Percentiles rank a stretch among this genome's conserved stretches.
Evolutionary conservation across 164 flowering plant species (phyloP).

Genomic region (Magnolia sinica): DNA sequence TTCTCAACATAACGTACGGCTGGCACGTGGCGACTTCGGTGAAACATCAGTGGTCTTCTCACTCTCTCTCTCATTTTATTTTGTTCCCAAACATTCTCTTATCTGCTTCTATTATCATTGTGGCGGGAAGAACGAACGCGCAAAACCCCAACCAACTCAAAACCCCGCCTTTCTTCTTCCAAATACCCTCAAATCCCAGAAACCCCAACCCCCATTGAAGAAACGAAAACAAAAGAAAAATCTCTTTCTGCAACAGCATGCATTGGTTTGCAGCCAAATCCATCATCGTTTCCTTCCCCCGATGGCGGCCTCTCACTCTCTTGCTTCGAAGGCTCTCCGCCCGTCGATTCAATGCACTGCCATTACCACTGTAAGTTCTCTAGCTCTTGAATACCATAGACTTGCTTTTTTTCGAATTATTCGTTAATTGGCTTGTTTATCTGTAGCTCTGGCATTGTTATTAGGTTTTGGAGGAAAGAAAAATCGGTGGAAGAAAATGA

Average conservation of each 20-base stretch:
- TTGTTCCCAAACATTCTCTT: no score
- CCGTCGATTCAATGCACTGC: slow-evolving; percentile 18
- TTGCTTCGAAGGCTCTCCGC: slow-evolving; percentile 31
- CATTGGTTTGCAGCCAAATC: slow-evolving; percentile 47
- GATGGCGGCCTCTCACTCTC: slow-evolving; percentile 47
- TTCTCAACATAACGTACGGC: no score
- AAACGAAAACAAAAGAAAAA: background rate
- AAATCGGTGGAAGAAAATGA: background rate
- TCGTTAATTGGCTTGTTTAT: background rate
- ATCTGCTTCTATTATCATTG: background rate
- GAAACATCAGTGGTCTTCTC: background rate
- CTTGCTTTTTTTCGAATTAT: background rate
- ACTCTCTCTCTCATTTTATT: background rate
- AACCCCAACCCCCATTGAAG: background rate
- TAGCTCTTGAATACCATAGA: background rate
- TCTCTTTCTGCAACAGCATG: slow-evolving; percentile 22
- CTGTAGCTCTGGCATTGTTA: no score
- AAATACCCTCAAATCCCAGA: background rate
- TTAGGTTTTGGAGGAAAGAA: background rate
- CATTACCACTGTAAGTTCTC: slow-evolving; percentile 23
- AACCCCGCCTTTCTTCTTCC: background rate
- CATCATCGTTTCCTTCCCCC: slow-evolving; percentile 43
- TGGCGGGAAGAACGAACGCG: background rate
- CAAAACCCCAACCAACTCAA: background rate
- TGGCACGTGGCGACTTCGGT: no score